Evolutionary conservation across 495 filamentous ascomycete genomes (phyloP), one percentile per base, ranked within the genome.

Genomic region (Hypomontagnella submonticulosa): DNA sequence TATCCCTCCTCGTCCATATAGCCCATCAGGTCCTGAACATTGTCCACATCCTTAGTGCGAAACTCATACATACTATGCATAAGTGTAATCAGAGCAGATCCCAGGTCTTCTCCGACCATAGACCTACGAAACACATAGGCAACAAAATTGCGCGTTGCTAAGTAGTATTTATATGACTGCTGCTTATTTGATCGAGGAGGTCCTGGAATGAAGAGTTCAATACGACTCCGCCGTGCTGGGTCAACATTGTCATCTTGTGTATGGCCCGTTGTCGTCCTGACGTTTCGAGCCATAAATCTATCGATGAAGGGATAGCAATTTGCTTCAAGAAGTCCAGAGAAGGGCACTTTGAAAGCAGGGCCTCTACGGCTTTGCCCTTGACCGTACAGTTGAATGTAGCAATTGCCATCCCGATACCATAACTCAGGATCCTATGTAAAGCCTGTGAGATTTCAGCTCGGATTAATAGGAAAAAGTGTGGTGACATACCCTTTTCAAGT

Each of bases 61-160:
- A 85, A 84, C 12, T 87, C 79, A 30, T 81, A 74, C 80, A 91
- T 83, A 32, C 82, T 83, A 52, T 85, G 77, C 43, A 88, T 65
- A 30, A 91, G 79, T 30, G 76, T 74, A n/a, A 86, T 76, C 19
- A 90, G 67, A 1, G 87, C 76, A 33, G 73, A 68, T 5, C 88
- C 87, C 23, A 91, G 78, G 55, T 80, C 77, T 19, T 76, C 75
- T 1, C 88, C 88, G 10, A 90, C 87, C 37, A 90, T 60, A 0
- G 88, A 83, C 55, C 81, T 84, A 8, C 79, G 75, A 61, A 85
- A 83, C 9, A 89, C 72, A 77, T 83, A 90, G 36, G 88, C 88
- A 53, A 90, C 86, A 64, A 90, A 84, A 59, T 91, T 91, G n/a
- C 88, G 81, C 0, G 83, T 89, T 1, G 85, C 83, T 11, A 88